Evolutionary conservation across 2,329 filamentous ascomycete species (phyloP), one percentile per base, ranked within the genome.

Genomic region (Clonostachys rosea): DNA sequence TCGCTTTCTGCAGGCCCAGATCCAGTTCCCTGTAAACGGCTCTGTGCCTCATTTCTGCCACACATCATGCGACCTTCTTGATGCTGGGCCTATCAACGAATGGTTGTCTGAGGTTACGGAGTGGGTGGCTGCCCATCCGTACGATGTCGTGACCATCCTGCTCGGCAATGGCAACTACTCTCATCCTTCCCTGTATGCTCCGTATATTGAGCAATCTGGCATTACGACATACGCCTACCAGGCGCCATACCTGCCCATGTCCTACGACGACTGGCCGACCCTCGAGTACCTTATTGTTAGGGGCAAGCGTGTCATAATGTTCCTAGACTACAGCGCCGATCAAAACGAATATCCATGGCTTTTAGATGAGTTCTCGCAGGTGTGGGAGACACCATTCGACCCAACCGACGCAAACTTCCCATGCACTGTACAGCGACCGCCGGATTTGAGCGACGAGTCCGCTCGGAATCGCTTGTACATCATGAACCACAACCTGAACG

Each of bases 351-450:
- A 89, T 16, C 90, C 91, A 0, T 96, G 89, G 81, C 78, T 96
- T 40, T 74, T 96, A 39, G 89, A 95, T 63, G 78, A 96, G 66
- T 96, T 96, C 70, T 80, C 79, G 6, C 87, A 95, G 60, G 79
- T 95, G 69, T 96, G 89, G 88, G 89, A 96, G 69, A 92, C 91
- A 1, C 88, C 89, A 0, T 96, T 95, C 62, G 88, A 90, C 46
- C 90, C 82, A 4, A 59, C 65, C 14, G 63, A 82, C 59, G 68
- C 68, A 43, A 63, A 65, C 1, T 95, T 96, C 62, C 90, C 91
- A 0, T 96, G 91, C 69, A 83, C 72, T 1, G 75, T 84, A 36
- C 81, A 96, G 60, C 84, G 91, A 0, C 91, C 91, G 1, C 89
- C 89, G 0, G 70, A 79, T 40, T 69, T 95, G 48, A 58, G 69